Base-by-base conservation (phyloP, 2,329 filamentous ascomycete genomes). In the Fusarium fujikuroi region DNA sequence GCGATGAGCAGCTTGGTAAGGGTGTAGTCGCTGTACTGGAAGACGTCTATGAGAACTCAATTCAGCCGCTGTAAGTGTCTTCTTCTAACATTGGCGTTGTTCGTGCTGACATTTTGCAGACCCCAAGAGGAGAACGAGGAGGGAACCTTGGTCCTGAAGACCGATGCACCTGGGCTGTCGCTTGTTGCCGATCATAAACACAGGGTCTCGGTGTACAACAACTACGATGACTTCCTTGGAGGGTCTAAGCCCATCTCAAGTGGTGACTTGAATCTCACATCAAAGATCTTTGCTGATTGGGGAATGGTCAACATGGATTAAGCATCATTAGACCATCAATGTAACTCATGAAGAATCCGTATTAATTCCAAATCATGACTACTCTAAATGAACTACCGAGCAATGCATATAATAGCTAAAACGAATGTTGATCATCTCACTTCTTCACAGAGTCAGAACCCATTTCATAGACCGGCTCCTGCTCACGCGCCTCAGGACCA, bases 1-100 rank as follows among this genome's bases (percentile, higher is more conserved):
- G 36, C 23, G 36, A 60, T 42, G 46, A 34, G 14, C 36, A 40
- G 28, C 58, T 60, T 14, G 25, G 21, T 0, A 23, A 53, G 14
- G 36, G 46, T 4, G n/a, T 60, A 11, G 12, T 60, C 0, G 18
- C 28, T 4, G 36, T 60, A 3, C 12, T 53, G 5, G 58, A 60
- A 1, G 46, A 60, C 9, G 46, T 60, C 18, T 53, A 21, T 11
- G 46, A 60, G 58, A 60, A 42, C 25, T 16, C 44, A 2, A 53
- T 60, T 10, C 58, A 60, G 16, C 58, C 46, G 5, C 58, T 60
- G 58, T 60, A 39, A 60, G 58, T 34, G n/a, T n/a, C n/a, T n/a
- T 7, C 11, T 2, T 11, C n/a, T 4, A 3, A 7, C 2, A 0
- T 10, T 4, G 11, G 8, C 8, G 12, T 19, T 19, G 0, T 36